These are phyloP conservation scores for Mediolabrus comicus DNA, from an alignment of 108 stramenopile genomes.

Conservation along the genomic window DNA sequence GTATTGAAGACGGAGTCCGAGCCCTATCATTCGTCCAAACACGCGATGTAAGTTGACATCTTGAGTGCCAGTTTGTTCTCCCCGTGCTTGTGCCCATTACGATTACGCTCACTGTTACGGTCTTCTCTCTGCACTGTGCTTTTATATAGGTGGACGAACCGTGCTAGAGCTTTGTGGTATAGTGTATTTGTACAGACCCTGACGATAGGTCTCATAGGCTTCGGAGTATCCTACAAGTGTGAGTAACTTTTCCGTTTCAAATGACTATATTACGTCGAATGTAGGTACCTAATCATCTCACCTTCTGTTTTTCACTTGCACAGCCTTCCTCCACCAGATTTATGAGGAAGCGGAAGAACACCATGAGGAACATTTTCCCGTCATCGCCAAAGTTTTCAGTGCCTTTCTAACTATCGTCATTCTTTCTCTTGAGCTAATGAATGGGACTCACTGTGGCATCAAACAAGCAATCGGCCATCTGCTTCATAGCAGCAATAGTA, in stretches of 20 bases:
- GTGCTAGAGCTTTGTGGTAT: neutral
- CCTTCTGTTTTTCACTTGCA: neutral
- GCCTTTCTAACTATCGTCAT: neutral
- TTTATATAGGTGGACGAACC: neutral
- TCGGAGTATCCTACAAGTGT: conserved; percentile 16
- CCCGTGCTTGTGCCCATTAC: neutral
- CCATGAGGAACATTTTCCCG: neutral
- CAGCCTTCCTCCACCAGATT: neutral
- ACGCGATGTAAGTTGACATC: conserved; percentile 6
- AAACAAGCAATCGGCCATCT: neutral
- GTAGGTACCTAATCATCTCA: too few relatives aligned
- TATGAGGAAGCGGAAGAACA: neutral
- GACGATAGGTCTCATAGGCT: conserved; percentile 17
- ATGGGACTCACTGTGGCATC: neutral
- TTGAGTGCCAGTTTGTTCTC: too few relatives aligned
- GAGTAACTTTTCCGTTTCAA: neutral
- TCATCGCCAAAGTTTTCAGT: neutral
- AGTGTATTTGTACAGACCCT: conserved; percentile 1
- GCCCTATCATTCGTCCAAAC: neutral
- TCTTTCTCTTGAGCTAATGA: conserved; percentile 18
- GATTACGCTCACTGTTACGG: neutral
- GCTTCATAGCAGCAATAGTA: neutral
- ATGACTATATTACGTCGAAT: neutral
- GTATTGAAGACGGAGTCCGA: conserved; percentile 1
- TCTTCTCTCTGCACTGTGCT: too few relatives aligned